Evolutionary conservation across 805 yeast genomes (phyloP).

Genomic region (Henningerozyma blattae): DNA sequence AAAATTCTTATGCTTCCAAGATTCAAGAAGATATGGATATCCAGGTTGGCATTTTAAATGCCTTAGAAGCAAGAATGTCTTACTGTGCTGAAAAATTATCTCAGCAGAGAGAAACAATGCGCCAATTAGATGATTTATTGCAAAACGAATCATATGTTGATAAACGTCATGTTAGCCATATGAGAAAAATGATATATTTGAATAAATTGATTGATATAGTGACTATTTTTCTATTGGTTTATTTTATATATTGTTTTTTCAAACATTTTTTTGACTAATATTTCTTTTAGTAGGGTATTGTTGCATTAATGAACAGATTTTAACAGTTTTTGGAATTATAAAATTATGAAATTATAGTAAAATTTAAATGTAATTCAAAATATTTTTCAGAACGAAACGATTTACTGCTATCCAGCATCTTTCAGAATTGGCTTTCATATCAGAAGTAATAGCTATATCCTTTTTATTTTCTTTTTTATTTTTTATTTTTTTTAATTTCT

Average conservation of each 20-base stretch:
- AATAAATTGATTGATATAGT: background rate
- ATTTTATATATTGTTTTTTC: background rate
- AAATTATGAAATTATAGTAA: too few species aligned
- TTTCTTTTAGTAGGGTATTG: too few species aligned
- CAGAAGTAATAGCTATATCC: too few species aligned
- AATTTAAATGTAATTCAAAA: too few species aligned
- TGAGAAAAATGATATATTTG: background rate
- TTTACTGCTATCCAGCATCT: too few species aligned
- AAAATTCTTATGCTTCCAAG: conserved; percentile 15
- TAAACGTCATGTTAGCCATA: conserved; percentile 3
- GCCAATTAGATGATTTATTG: conserved; percentile 16
- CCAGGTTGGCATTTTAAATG: conserved; percentile 15
- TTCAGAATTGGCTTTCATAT: too few species aligned
- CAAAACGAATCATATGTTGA: background rate
- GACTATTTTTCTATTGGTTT: background rate
- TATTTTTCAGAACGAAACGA: too few species aligned
- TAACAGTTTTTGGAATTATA: too few species aligned
- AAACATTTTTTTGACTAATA: too few species aligned
- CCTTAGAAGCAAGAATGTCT: conserved; percentile 20
- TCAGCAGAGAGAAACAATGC: conserved; percentile 16
- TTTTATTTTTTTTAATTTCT: too few species aligned
- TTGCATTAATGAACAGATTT: too few species aligned
- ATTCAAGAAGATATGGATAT: conserved; percentile 6
- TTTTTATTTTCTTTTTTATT: too few species aligned
- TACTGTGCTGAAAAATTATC: conserved; percentile 10